Evolutionary conservation across 1,284 basidiomycete species (phyloP), one percentile per base, ranked within the genome.

Genomic region (Bondarzewia mesenterica): DNA sequence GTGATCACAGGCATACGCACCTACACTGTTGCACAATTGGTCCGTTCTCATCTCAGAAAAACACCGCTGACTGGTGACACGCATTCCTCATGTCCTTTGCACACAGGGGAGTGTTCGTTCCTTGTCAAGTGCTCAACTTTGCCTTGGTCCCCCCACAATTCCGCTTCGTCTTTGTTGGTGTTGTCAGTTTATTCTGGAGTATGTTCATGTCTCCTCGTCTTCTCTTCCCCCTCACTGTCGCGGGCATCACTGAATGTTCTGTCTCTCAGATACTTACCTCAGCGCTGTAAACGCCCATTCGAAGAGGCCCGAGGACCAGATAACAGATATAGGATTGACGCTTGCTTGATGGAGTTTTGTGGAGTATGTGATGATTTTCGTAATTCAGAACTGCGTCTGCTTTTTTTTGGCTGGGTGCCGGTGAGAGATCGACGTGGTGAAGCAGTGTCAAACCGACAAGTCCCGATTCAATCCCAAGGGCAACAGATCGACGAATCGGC

Each of bases 121-220:
- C 90, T 0, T 80, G 88, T 0, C 89, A 93, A 61, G 63, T 88
- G 48, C 68, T 90, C 69, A 93, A 93, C 68, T 93, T 93, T 59
- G 70, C 80, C 12, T 21, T 93, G 44, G 77, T 93, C 0, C 91
- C 90, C 0, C 77, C 75, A 4, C 89, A 92, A 58, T 70, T 91
- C 48, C 80, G 89, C n/a, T 82, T 93, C 51, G 72, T 85, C 7
- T 72, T 85, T 18, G 77, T 91, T 23, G 80, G 89, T 59, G 75
- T 85, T 14, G 88, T 93, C 47, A 85, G 83, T 51, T 71, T 93
- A 47, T 88, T 90, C 68, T 93, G 89, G 91, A 93, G 85, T 89
- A 58, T 46, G 82, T 77, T n/a, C 2, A 10, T 55, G 58, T 44
- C 62, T 52, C 51, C 54, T 57, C 12, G 62, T 58, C 3, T 10